Evolutionary conservation across 495 filamentous ascomycete genomes (phyloP), one percentile per base, ranked within the genome.

Genomic region (Penicillium crystallinum): DNA sequence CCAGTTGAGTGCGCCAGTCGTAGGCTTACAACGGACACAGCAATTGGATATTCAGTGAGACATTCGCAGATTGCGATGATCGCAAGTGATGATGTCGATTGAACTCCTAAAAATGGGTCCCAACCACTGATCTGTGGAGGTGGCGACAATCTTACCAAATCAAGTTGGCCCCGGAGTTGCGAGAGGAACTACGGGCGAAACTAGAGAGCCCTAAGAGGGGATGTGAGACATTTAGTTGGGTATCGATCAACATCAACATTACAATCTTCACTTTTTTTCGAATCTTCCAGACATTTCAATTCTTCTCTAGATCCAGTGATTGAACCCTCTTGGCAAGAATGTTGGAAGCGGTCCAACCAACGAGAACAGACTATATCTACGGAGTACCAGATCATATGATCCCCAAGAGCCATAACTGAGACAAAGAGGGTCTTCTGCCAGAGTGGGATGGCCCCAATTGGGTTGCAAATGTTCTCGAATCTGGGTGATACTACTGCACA

Each of bases 111-210:
- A 29, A 22, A 1, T 18, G 38, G 18, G 25, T 41, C 19, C 39
- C 4, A 19, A 25, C 21, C n/a, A n/a, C n/a, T n/a, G n/a, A n/a
- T n/a, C 37, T 23, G 45, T 8, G 30, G 40, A 17, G 22, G 34
- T 49, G 40, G 48, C 38, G 57, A 51, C 45, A 52, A 57, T 57
- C 57, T 40, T 55, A 52, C 57, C 47, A 4, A 39, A 51, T 50
- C 36, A 27, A 50, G 50, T 27, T 34, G 42, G 40, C 27, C 30
- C 30, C 49, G 35, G 31, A 31, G 38, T 47, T 42, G 23, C 23
- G 23, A 48, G 23, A 48, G 34, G 17, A 54, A 36, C 39, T 45
- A 40, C 9, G 22, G n/a, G n/a, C n/a, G n/a, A n/a, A 50, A 42
- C 48, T 50, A 50, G 21, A 31, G 48, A 14, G 23, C 42, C 25